Percentiles rank a stretch among this genome's conserved stretches.
Evolutionary conservation across 306 rosid species (phyloP).

Genomic region (Fragaria vesca): DNA sequence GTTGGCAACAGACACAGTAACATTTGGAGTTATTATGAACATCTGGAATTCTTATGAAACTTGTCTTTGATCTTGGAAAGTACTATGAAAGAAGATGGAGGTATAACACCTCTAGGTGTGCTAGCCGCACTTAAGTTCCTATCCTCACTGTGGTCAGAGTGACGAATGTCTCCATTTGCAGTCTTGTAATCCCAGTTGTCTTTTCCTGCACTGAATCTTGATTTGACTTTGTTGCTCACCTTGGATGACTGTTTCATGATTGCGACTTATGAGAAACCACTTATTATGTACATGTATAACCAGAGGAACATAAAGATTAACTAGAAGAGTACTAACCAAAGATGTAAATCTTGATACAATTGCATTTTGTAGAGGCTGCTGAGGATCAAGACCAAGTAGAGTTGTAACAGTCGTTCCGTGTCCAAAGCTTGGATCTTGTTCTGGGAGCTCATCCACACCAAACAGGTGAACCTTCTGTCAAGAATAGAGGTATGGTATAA

Average conservation of each 20-base stretch:
- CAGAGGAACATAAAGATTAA: slow-evolving; percentile 18
- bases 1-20: neutral
- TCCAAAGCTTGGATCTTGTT: slow-evolving; percentile 7
- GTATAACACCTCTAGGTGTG: slow-evolving; percentile 74
- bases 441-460: neutral
- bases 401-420: slow-evolving; percentile 38
- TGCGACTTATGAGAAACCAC: slow-evolving; percentile 16
- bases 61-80: slow-evolving; percentile 54
- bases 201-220: slow-evolving; percentile 59
- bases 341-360: slow-evolving; percentile 72
- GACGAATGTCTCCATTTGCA: slow-evolving; percentile 57
- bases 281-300: slow-evolving; percentile 18
- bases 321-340: slow-evolving; percentile 65
- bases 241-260: slow-evolving; percentile 70
- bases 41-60: slow-evolving; percentile 36
- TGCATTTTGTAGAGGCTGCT: slow-evolving; percentile 77
- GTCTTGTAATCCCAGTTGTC: slow-evolving; percentile 58
- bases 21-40: neutral
- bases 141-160: slow-evolving; percentile 73
- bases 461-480: slow-evolving; percentile 25
- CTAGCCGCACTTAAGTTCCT: slow-evolving; percentile 85
- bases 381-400: slow-evolving; percentile 79
- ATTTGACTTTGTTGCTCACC: slow-evolving; percentile 88
- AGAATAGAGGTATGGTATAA: too few species aligned
- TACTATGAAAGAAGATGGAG: slow-evolving; percentile 47